Evolutionary conservation across 75 land plant genomes (phyloP).

Genomic region (Pinus albicaulis): DNA sequence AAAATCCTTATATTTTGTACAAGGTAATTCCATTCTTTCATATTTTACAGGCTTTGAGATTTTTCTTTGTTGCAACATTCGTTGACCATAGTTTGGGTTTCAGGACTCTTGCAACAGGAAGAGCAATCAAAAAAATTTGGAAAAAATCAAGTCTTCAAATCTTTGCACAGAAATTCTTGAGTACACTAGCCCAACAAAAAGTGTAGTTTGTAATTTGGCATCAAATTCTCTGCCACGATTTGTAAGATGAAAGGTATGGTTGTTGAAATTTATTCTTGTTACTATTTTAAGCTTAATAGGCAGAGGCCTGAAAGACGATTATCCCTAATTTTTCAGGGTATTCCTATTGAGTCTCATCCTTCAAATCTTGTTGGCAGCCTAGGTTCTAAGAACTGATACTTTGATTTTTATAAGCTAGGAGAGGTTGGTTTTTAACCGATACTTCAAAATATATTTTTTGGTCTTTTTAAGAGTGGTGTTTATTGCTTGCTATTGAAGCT

Average conservation of each 20-base stretch:
- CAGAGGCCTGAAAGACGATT: not conserved
- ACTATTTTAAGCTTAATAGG: not conserved
- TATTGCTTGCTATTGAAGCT: not conserved
- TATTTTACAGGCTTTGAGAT: not conserved
- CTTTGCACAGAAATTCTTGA: conserved; percentile 49
- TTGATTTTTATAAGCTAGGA: conserved; percentile 44
- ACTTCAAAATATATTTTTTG: not conserved
- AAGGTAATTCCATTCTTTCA: conserved; percentile 18
- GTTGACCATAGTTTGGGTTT: not conserved
- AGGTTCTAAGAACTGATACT: conserved; percentile 32
- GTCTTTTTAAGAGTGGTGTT: not conserved
- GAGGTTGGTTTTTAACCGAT: conserved; percentile 14
- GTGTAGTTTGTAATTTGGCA: conserved; percentile 49
- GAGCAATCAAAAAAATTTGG: conserved; percentile 47
- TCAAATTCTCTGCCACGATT: conserved; percentile 41
- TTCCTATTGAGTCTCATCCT: conserved; percentile 43
- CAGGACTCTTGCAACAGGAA: conserved; percentile 50
- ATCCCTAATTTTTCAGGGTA: conserved; percentile 17
- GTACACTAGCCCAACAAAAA: conserved; percentile 40
- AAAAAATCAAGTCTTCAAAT: conserved; percentile 49
- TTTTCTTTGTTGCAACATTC: not conserved
- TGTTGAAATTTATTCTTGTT: not conserved
- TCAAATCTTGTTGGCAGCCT: conserved; percentile 45
- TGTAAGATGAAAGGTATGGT: conserved; percentile 34
- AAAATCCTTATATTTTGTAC: conserved; percentile 43